Percentiles rank a stretch among this genome's conserved stretches.
These are phyloP conservation scores for Cercophora scortea DNA, from an alignment of 495 filamentous ascomycete species.

Conservation along the genomic window DNA sequence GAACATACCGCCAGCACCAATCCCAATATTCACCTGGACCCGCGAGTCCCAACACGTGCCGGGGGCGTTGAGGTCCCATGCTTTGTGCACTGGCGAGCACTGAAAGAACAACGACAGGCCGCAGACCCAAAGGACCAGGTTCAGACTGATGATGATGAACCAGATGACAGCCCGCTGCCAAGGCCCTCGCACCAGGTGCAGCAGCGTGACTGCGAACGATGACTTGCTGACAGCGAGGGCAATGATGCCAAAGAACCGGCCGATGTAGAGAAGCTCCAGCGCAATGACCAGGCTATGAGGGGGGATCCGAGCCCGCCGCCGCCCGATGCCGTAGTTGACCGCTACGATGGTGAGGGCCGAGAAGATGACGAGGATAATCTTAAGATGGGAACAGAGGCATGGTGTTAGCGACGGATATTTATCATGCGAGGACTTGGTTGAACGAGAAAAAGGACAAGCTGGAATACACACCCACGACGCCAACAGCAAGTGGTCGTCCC, in stretches of 20 bases:
- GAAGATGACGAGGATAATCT: conserved; percentile 8
- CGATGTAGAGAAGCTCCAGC: conserved; percentile 8
- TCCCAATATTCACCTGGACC: conserved; percentile 19
- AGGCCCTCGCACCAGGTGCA: conserved; percentile 18
- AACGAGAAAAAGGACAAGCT: not conserved
- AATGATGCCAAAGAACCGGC: conserved; percentile 12
- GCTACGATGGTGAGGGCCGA: conserved; percentile 7
- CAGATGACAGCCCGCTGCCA: conserved; percentile 22
- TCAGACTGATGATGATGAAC: conserved; percentile 21
- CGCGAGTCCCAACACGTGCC: conserved; percentile 24
- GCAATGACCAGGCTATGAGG: conserved; percentile 3
- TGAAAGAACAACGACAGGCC: conserved; percentile 23
- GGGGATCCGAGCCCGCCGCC: not conserved
- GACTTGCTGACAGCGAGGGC: conserved; percentile 23
- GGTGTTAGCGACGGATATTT: not conserved
- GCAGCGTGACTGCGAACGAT: conserved; percentile 25
- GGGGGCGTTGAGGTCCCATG: conserved; percentile 10
- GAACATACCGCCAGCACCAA: conserved; percentile 24
- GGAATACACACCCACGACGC: not conserved
- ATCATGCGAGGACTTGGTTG: not conserved
- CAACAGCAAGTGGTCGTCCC: conserved; percentile 9
- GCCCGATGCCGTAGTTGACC: conserved; percentile 11
- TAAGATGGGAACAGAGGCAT: not conserved
- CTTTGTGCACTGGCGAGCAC: conserved; percentile 21
- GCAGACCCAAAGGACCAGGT: conserved; percentile 19